Percentiles rank a stretch among this genome's conserved stretches.
phyloP scores from a whole-genome alignment of 495 filamentous ascomycete species.

The Cercophora scortea region DNA sequence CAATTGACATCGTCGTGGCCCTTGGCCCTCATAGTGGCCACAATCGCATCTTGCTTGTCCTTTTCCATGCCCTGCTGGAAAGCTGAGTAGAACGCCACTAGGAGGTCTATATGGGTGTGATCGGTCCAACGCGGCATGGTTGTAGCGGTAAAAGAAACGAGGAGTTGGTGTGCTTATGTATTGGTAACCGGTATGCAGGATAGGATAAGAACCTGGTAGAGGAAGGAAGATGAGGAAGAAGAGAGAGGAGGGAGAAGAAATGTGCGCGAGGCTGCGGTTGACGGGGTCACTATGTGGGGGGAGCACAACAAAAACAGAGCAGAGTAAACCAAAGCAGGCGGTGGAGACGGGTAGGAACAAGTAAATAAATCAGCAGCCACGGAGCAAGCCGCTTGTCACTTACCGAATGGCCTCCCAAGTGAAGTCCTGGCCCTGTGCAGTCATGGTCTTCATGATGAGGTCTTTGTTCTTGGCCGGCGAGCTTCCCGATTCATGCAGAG shows the following conservation, averaged over 20 bases:
- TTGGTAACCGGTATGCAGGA: no score
- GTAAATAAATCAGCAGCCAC: neutral
- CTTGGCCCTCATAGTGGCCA: neutral
- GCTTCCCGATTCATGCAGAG: neutral
- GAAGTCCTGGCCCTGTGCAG: slow-evolving; percentile 12
- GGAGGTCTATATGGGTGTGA: slow-evolving; percentile 1
- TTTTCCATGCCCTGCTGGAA: neutral
- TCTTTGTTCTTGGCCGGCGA: slow-evolving; percentile 12
- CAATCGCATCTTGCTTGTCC: neutral
- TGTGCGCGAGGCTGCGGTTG: neutral
- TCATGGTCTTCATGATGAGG: slow-evolving; percentile 18
- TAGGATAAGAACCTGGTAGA: no score
- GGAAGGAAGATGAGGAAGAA: neutral
- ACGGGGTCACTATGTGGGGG: neutral
- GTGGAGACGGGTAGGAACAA: neutral
- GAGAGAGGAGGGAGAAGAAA: neutral
- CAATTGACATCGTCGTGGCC: slow-evolving; percentile 9
- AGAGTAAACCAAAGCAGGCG: neutral
- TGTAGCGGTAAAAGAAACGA: neutral
- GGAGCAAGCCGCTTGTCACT: slow-evolving; percentile 1
- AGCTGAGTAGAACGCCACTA: slow-evolving; percentile 2
- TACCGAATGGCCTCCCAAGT: slow-evolving; percentile 31
- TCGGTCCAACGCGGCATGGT: slow-evolving; percentile 12
- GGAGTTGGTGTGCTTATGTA: neutral
- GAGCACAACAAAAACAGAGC: neutral